Evolutionary conservation across 306 rosid genomes (phyloP).

Genomic region (Vigna unguiculata): DNA sequence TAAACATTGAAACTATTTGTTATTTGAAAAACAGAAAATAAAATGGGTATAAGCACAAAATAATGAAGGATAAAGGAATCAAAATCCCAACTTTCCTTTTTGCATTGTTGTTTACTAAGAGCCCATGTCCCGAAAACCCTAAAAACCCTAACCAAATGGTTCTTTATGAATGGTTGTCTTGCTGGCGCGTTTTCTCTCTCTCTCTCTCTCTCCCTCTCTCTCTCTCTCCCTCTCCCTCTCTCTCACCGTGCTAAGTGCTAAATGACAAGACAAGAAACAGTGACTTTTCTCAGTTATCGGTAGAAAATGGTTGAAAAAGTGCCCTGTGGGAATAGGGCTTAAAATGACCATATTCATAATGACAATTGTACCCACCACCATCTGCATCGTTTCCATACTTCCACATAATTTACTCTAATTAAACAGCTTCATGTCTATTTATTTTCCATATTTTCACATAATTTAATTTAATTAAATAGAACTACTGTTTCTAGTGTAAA

Average conservation of each 20-base stretch:
- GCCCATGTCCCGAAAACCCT: constrained; percentile 69
- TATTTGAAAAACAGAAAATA: neutral
- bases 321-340: constrained; percentile 43
- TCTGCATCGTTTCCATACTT: neutral
- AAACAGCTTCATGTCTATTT: neutral
- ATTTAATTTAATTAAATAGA: too few relatives aligned
- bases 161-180: constrained; percentile 48
- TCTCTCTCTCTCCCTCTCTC: constrained; percentile 39
- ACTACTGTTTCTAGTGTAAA: too few relatives aligned
- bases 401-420: neutral
- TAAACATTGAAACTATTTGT: neutral
- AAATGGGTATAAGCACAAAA: constrained; percentile 1
- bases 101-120: constrained; percentile 44
- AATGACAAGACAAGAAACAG: constrained; percentile 77
- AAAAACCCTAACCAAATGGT: constrained; percentile 60
- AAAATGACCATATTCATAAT: neutral
- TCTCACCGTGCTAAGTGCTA: constrained; percentile 59
- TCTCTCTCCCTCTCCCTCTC: constrained; percentile 30
- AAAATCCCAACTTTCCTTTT: constrained; percentile 24
- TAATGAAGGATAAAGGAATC: constrained; percentile 14
- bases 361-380: constrained; percentile 40
- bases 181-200: constrained; percentile 47
- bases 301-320: constrained; percentile 51
- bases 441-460: too few relatives aligned
- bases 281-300: constrained; percentile 69